A percentile compares a stretch with the other conserved stretches of the same genome.
phyloP scores from a whole-genome alignment of 148 eudicot genomes.

The Chenopodium album region DNA sequence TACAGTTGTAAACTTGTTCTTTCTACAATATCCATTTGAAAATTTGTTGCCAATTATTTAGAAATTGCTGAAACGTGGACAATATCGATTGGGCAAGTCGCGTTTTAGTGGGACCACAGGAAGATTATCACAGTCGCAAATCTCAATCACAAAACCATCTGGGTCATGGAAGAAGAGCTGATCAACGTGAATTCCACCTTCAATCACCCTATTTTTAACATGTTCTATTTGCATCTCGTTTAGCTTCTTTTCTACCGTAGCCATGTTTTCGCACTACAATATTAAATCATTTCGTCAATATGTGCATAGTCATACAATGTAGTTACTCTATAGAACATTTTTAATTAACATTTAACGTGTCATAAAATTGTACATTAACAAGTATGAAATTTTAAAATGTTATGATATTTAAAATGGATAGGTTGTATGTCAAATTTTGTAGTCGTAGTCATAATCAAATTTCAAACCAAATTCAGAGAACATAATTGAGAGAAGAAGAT shows the following conservation, averaged over 20 bases:
- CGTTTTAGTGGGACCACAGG: constrained; percentile 42
- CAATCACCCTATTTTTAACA: constrained; percentile 36
- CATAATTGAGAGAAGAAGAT: neutral
- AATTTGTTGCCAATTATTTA: too few relatives aligned
- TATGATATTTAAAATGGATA: too few relatives aligned
- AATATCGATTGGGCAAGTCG: neutral
- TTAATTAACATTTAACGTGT: too few relatives aligned
- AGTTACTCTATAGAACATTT: too few relatives aligned
- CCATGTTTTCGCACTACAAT: constrained; percentile 48
- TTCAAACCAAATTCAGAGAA: neutral
- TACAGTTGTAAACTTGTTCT: too few relatives aligned
- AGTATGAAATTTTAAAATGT: too few relatives aligned
- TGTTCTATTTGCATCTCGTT: constrained; percentile 40
- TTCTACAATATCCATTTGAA: too few relatives aligned
- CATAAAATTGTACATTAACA: too few relatives aligned
- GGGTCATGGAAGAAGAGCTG: constrained; percentile 65
- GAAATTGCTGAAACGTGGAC: too few relatives aligned
- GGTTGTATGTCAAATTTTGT: too few relatives aligned
- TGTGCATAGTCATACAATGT: too few relatives aligned
- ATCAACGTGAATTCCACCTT: constrained; percentile 45
- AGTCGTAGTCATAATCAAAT: neutral
- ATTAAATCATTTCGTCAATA: too few relatives aligned
- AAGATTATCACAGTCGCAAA: constrained; percentile 51
- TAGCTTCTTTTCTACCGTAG: constrained; percentile 35
- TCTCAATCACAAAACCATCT: constrained; percentile 52